phyloP scores from a whole-genome alignment of 768 basidiomycete species.

The Lactarius vividus region DNA sequence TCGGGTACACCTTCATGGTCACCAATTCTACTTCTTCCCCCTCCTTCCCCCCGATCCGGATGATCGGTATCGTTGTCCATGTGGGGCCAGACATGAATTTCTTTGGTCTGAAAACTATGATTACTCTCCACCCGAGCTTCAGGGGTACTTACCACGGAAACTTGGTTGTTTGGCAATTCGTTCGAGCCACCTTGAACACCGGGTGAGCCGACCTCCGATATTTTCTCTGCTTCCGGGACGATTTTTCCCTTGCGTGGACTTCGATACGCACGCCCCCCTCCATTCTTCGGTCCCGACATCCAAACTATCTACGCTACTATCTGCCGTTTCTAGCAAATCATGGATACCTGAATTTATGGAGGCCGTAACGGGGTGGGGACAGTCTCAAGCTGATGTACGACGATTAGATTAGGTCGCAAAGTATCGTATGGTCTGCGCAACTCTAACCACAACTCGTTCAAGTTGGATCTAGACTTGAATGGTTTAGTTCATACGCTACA shows the following conservation, averaged over 20 bases:
- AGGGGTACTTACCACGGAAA: neutral
- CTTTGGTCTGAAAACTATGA: neutral
- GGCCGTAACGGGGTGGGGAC: neutral
- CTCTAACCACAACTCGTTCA: neutral
- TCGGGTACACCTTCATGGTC: neutral
- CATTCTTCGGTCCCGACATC: neutral
- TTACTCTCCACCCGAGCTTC: neutral
- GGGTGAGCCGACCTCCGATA: neutral
- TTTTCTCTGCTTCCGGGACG: neutral
- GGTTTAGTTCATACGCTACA: neutral
- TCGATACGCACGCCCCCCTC: neutral
- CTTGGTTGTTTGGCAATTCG: neutral
- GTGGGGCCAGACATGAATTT: neutral
- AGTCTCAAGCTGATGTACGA: neutral
- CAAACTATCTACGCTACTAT: neutral
- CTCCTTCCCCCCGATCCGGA: neutral
- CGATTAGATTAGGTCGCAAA: neutral
- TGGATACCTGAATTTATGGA: neutral
- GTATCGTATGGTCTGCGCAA: too few relatives aligned
- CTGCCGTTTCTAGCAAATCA: neutral
- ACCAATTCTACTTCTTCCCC: neutral
- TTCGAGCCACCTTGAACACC: neutral
- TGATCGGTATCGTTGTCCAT: neutral
- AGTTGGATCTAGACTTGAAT: neutral
- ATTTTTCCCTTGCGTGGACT: neutral